Evolutionary conservation across 257 asterid species (phyloP), one percentile per base, ranked within the genome.

Genomic region (Petrea volubilis): DNA sequence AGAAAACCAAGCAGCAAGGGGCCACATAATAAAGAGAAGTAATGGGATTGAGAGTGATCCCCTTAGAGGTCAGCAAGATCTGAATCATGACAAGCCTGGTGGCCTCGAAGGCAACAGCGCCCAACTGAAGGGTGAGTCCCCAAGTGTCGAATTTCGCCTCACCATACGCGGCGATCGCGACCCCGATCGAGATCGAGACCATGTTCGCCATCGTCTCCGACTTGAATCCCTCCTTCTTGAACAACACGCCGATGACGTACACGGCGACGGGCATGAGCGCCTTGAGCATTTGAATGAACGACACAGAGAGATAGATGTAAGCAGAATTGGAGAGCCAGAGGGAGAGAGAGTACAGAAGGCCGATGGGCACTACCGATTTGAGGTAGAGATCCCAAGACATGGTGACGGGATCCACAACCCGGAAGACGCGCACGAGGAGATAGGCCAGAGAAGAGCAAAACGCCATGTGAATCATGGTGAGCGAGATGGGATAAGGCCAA

Each of bases 341-440:
- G 5, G 79, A 74, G 2, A 74, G 70, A 1, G 79, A 59, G 70
- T 74, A 74, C 3, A 74, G 51, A 6, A 67, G 58, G 0, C 79
- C 79, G 21, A 74, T 74, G 0, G 79, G 79, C n/a, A 74, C 74
- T 2, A 74, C 79, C 0, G 79, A 74, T 60, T 74, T 74, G 36
- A 74, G 56, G 28, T 74, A 75, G 12, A 75, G 71, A 60, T 75
- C 79, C 79, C 75, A 68, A 0, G 79, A 75, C 79, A 75, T 75
- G 10, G 75, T 13, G 10, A 74, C 79, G 0, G 79, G 74, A 17
- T 74, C 79, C 2, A 74, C 79, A 13, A 74, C 74, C 43, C 60
- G 67, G 65, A 74, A 53, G 3, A 74, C 57, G 20, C 70, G 70
- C 2, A 74, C 79, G 21, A 74, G 65, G 28, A 74, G 43, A 23